Conservation (phyloP, 2,329 filamentous ascomycete species). For the Lasiodiplodia sp. region DNA sequence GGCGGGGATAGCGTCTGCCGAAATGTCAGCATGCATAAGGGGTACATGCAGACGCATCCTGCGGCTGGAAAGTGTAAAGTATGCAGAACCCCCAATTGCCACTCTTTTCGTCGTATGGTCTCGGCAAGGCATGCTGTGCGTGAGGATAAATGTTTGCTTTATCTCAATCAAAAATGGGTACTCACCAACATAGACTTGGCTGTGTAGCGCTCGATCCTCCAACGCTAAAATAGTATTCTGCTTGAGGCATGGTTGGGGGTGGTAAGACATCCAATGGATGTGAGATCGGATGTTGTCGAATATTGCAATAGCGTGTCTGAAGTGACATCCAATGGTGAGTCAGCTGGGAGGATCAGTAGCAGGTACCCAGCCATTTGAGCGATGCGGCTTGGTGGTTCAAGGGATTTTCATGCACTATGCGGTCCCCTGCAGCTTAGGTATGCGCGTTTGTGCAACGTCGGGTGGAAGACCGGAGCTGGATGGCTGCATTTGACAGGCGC, state of each 20-base stretch:
- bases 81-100: not conserved
- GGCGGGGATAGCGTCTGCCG: not conserved
- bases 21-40: not conserved
- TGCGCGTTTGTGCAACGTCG: not conserved
- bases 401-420: not conserved
- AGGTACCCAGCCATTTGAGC: not conserved
- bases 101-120: not conserved
- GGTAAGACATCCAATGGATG: not conserved
- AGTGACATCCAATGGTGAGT: not conserved
- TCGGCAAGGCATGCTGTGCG: not conserved
- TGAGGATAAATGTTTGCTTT: not conserved
- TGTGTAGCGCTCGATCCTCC: not conserved
- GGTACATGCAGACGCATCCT: not conserved
- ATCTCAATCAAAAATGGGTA: not conserved
- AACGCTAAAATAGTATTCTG: too few relatives aligned
- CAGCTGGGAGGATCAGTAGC: not conserved
- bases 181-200: not conserved
- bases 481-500: conserved; percentile 2
- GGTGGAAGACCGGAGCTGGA: not conserved
- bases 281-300: not conserved
- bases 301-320: not conserved
- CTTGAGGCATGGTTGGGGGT: too few relatives aligned
- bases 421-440: conserved; percentile 3
- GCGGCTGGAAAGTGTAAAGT: not conserved
- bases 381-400: not conserved